Conservation (phyloP, 495 filamentous ascomycete species). For the Trichocladium uniseriatum region DNA sequence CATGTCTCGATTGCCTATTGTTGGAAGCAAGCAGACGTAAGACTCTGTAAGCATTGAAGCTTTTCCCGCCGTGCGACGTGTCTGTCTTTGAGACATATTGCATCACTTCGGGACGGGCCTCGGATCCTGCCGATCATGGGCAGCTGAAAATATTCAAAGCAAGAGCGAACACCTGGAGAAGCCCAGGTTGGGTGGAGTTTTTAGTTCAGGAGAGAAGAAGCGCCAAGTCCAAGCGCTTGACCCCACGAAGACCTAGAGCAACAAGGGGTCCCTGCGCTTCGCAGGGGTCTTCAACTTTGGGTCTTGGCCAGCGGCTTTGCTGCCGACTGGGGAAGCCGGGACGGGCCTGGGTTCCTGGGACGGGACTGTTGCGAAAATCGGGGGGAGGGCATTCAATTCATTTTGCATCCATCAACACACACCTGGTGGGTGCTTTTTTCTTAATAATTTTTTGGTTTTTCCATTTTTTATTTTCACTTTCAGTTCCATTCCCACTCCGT, state of each 20-base stretch:
- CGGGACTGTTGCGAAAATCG: too few species aligned
- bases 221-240: too few species aligned
- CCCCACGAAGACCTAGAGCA: neutral
- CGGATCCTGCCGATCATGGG: neutral
- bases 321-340: neutral
- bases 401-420: too few species aligned
- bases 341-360: neutral
- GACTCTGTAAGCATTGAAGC: too few species aligned
- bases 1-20: too few species aligned
- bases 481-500: neutral
- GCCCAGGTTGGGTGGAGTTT: neutral
- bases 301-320: neutral
- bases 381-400: too few species aligned
- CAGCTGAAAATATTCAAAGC: too few species aligned
- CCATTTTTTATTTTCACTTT: neutral
- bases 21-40: too few species aligned
- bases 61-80: too few species aligned
- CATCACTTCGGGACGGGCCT: neutral
- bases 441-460: neutral
- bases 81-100: too few species aligned
- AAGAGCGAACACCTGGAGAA: too few species aligned
- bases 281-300: neutral
- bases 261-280: neutral
- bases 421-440: neutral
- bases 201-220: too few species aligned